These are phyloP conservation scores for Cercospora berteroae DNA, from an alignment of 2,329 filamentous ascomycete genomes.

Conservation along the genomic window DNA sequence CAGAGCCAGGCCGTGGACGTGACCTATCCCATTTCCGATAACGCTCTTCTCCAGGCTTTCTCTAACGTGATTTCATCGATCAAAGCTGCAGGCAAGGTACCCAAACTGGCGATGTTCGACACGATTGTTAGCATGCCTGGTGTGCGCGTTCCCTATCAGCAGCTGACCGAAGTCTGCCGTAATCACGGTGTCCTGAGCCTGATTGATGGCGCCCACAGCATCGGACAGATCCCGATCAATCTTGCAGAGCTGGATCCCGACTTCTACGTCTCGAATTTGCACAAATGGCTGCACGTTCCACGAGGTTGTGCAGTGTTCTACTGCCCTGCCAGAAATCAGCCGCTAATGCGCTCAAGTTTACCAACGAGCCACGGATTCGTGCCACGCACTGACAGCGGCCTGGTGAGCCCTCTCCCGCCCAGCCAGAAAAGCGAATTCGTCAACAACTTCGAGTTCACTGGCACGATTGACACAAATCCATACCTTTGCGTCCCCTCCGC, in stretches of 20 bases:
- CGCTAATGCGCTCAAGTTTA: conserved; percentile 68
- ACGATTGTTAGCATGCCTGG: conserved; percentile 76
- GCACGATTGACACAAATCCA: conserved; percentile 68
- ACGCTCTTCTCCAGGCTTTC: conserved; percentile 63
- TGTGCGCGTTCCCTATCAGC: conserved; percentile 74
- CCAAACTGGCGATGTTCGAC: conserved; percentile 73
- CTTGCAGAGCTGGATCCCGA: conserved; percentile 68
- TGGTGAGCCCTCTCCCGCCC: conserved; percentile 44
- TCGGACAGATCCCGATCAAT: conserved; percentile 75
- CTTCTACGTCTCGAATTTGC: conserved; percentile 82
- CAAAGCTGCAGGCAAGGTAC: conserved; percentile 57
- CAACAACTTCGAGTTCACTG: conserved; percentile 62
- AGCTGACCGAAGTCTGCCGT: conserved; percentile 62
- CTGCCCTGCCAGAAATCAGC: conserved; percentile 73
- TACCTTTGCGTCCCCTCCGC: conserved; percentile 70
- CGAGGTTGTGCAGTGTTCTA: conserved; percentile 79
- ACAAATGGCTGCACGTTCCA: conserved; percentile 86
- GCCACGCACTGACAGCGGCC: conserved; percentile 39
- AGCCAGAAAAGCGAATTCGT: conserved; percentile 60
- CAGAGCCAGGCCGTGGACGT: conserved; percentile 57
- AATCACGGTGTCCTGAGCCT: conserved; percentile 67
- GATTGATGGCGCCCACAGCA: conserved; percentile 80
- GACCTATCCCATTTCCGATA: conserved; percentile 68
- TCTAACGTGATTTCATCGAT: conserved; percentile 55
- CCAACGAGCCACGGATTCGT: conserved; percentile 79